Evolutionary conservation across 2,329 filamentous ascomycete species (phyloP).

Genomic region (Raffaelea ambrosiae): DNA sequence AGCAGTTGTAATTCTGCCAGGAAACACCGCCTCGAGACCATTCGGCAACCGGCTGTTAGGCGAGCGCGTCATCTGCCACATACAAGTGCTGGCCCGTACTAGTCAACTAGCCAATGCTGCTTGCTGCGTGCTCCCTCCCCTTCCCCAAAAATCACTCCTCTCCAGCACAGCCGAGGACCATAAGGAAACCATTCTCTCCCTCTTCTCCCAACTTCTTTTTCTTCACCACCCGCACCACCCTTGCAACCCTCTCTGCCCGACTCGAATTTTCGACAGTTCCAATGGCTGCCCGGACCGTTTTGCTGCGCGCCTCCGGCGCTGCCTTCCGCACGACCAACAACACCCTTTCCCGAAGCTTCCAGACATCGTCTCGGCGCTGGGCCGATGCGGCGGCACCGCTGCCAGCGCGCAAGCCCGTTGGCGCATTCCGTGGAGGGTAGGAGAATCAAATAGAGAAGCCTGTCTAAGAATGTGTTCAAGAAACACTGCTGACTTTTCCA

Average conservation of each 20-base stretch:
- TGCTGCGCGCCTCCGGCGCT: slow-evolving; percentile 29
- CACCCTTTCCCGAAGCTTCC: slow-evolving; percentile 34
- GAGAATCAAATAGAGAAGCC: too few species aligned
- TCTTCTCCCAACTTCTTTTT: too few species aligned
- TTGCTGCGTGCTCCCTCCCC: too few species aligned
- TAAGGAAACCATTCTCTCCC: background rate
- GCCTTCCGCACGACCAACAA: slow-evolving; percentile 14
- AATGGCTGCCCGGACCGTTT: slow-evolving; percentile 38
- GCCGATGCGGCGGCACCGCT: slow-evolving; percentile 37
- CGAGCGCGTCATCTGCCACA: slow-evolving; percentile 1
- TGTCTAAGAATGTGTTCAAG: background rate
- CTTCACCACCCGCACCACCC: too few species aligned
- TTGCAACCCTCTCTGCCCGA: too few species aligned
- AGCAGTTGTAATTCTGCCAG: slow-evolving; percentile 1
- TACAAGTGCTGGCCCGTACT: too few species aligned
- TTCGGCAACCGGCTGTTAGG: background rate
- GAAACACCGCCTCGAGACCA: background rate
- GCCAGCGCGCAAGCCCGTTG: slow-evolving; percentile 49
- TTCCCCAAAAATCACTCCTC: too few species aligned
- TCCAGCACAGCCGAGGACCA: too few species aligned
- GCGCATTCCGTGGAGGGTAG: slow-evolving; percentile 54
- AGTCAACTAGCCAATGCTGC: too few species aligned
- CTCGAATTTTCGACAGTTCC: background rate
- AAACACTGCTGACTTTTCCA: slow-evolving; percentile 1
- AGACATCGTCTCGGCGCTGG: slow-evolving; percentile 37